Conservation (phyloP, 2,329 filamentous ascomycete genomes). For the Colletotrichum cuscutae region DNA sequence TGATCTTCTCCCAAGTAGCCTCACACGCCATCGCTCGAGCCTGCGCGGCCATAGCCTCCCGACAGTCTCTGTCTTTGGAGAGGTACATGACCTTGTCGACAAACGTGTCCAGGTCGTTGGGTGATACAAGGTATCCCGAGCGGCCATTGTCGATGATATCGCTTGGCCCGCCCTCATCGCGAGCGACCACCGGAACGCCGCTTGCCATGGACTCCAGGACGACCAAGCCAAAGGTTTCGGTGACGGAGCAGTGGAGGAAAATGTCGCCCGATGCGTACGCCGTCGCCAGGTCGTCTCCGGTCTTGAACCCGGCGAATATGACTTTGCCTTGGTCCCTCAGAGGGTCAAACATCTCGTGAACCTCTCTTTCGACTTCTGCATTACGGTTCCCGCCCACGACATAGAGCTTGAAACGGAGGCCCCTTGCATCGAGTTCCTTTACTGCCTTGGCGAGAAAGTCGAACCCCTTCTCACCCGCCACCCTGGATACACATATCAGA, state of each 20-base stretch:
- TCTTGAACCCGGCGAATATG: slow-evolving; percentile 73
- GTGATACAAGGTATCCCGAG: slow-evolving; percentile 70
- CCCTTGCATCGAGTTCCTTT: slow-evolving; percentile 62
- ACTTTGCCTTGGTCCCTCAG: slow-evolving; percentile 62
- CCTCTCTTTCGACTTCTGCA: slow-evolving; percentile 67
- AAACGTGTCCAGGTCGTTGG: slow-evolving; percentile 68
- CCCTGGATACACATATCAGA: slow-evolving; percentile 72
- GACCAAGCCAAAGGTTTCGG: slow-evolving; percentile 77
- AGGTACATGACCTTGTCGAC: slow-evolving; percentile 63
- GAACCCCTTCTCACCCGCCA: slow-evolving; percentile 78
- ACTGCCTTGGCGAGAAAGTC: slow-evolving; percentile 71
- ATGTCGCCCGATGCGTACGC: slow-evolving; percentile 75
- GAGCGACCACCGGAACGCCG: slow-evolving; percentile 74
- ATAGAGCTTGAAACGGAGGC: slow-evolving; percentile 70
- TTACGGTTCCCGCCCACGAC: slow-evolving; percentile 77
- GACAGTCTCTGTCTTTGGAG: slow-evolving; percentile 54
- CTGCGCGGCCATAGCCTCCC: slow-evolving; percentile 55
- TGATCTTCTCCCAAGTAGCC: slow-evolving; percentile 78
- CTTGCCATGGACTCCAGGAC: slow-evolving; percentile 79
- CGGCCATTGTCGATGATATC: slow-evolving; percentile 71
- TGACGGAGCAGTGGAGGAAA: slow-evolving; percentile 78
- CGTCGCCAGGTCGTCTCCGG: slow-evolving; percentile 69
- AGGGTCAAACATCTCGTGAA: slow-evolving; percentile 67
- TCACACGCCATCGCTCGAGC: slow-evolving; percentile 68
- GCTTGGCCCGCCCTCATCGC: slow-evolving; percentile 75